phyloP scores from a whole-genome alignment of 345 rosid genomes.

The Rubroshorea leprosula region DNA sequence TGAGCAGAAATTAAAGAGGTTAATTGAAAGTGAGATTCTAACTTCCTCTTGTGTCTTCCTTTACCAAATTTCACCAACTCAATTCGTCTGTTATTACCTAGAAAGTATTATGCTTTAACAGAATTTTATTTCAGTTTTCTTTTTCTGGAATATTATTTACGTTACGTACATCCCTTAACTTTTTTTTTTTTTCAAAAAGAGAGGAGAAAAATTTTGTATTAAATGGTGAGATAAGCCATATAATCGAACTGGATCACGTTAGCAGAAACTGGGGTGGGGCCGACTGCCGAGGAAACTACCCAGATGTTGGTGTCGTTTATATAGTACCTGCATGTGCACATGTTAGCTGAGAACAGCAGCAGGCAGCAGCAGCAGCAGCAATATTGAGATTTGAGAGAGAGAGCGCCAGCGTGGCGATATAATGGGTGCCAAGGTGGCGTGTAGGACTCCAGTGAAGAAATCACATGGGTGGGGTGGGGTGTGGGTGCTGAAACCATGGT shows the following conservation, averaged over 20 bases:
- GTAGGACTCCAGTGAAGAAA: neutral
- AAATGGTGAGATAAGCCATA: no score
- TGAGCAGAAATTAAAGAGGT: neutral
- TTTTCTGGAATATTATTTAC: no score
- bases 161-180: no score
- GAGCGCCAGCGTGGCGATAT: neutral
- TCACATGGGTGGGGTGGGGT: neutral
- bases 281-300: neutral
- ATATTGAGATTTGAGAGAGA: no score
- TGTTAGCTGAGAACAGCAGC: neutral
- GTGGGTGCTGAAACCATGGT: neutral
- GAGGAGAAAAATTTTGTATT: no score
- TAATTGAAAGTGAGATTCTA: neutral
- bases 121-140: no score
- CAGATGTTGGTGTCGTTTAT: neutral
- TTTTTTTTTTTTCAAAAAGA: no score
- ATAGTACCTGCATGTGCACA: neutral
- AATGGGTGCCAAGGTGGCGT: neutral
- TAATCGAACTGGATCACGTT: neutral
- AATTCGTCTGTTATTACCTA: neutral
- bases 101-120: no score
- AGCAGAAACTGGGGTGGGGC: neutral
- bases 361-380: no score
- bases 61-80: neutral
- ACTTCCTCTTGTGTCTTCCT: neutral